Percentiles rank a stretch among this genome's conserved stretches.
Conservation (phyloP, 768 basidiomycete species). For the Hericium rajendrae region DNA sequence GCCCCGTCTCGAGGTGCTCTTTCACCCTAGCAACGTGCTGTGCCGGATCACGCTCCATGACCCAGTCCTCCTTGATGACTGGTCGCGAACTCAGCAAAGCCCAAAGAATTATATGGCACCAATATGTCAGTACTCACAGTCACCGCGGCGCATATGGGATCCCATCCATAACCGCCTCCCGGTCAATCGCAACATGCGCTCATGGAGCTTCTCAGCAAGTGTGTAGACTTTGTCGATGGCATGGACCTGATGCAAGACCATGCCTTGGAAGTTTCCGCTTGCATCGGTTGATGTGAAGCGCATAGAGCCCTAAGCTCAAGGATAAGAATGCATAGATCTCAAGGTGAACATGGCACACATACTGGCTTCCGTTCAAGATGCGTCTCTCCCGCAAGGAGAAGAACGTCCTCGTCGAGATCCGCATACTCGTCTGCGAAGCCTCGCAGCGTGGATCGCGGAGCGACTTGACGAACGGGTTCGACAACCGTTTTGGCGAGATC, state of each 20-base stretch:
- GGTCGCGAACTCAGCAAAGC: not conserved
- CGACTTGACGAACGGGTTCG: constrained; percentile 27
- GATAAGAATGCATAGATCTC: not conserved
- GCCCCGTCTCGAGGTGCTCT: constrained; percentile 18
- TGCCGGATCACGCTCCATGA: constrained; percentile 25
- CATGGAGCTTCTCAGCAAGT: constrained; percentile 23
- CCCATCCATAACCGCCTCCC: constrained; percentile 31
- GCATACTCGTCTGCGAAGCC: constrained; percentile 33
- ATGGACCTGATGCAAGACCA: constrained; percentile 3
- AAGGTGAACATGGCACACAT: constrained; percentile 13
- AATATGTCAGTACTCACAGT: constrained; percentile 21
- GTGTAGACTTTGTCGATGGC: constrained; percentile 14
- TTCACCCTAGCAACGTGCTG: constrained; percentile 28
- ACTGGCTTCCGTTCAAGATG: constrained; percentile 33
- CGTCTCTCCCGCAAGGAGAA: constrained; percentile 31
- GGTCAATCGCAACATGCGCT: constrained; percentile 22
- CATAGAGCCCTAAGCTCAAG: constrained; percentile 6
- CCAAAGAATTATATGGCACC: too few species aligned
- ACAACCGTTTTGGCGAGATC: constrained; percentile 35
- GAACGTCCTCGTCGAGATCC: constrained; percentile 25
- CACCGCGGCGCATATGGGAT: constrained; percentile 35
- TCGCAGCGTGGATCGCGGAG: constrained; percentile 25
- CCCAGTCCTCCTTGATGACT: constrained; percentile 27
- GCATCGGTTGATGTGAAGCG: constrained; percentile 7
- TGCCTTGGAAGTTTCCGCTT: constrained; percentile 4